phyloP scores from a whole-genome alignment of 1,284 basidiomycete genomes.

The Rhodotorula sp. region DNA sequence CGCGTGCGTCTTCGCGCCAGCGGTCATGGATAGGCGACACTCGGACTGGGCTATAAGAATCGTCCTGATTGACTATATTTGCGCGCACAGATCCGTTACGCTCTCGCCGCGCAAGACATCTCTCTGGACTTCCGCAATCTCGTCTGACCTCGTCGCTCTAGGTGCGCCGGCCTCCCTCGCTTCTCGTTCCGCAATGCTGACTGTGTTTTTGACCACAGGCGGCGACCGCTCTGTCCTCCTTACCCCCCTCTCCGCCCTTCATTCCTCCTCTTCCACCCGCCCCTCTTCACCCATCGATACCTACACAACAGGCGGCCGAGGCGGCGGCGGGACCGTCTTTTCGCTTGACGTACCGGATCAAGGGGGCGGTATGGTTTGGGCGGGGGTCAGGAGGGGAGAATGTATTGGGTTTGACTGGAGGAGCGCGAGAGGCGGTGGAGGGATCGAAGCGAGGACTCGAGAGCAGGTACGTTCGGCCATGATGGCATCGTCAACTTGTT shows the following conservation, averaged over 20 bases:
- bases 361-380: slow-evolving; percentile 24
- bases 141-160: slow-evolving; percentile 25
- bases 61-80: neutral
- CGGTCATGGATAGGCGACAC: no score
- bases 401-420: slow-evolving; percentile 32
- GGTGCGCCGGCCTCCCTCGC: slow-evolving; percentile 12
- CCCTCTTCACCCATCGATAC: slow-evolving; percentile 9
- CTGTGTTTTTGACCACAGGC: neutral
- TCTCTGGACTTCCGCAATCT: slow-evolving; percentile 36
- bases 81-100: slow-evolving; percentile 14
- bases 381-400: slow-evolving; percentile 27
- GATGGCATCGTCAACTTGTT: no score
- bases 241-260: neutral
- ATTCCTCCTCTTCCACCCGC: neutral
- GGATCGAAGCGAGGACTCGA: neutral
- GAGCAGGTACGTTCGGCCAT: slow-evolving; percentile 14
- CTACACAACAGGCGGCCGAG: slow-evolving; percentile 26
- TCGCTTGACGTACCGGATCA: slow-evolving; percentile 28
- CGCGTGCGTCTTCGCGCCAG: slow-evolving; percentile 5
- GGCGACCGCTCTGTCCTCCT: neutral
- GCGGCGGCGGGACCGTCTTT: slow-evolving; percentile 38
- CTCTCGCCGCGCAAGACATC: slow-evolving; percentile 36
- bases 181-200: neutral
- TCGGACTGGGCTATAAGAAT: no score
- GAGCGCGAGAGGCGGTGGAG: neutral